A percentile compares a stretch with the other conserved stretches of the same genome.
These are phyloP conservation scores for Collybia nuda DNA, from an alignment of 768 basidiomycete species.

Conservation along the genomic window DNA sequence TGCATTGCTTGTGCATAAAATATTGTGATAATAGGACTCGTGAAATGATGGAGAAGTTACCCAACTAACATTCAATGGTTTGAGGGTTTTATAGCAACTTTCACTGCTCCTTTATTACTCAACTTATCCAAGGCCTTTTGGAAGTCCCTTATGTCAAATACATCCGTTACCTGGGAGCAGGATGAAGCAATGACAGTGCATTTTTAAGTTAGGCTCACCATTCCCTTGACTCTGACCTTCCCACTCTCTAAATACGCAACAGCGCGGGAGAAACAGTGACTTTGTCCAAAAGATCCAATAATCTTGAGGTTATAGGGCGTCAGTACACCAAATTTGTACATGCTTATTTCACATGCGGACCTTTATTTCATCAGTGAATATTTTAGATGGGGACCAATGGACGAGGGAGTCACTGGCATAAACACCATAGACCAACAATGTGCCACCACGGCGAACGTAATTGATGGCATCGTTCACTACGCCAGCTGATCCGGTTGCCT, in stretches of 20 bases:
- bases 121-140: no score
- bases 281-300: conserved; percentile 78
- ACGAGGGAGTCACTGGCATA: conserved; percentile 68
- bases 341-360: conserved; percentile 31
- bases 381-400: conserved; percentile 74
- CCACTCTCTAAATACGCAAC: conserved; percentile 76
- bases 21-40: no score
- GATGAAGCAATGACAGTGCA: no score
- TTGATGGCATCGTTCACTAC: conserved; percentile 73
- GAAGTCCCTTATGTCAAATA: no score
- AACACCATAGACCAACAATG: conserved; percentile 74
- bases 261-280: conserved; percentile 76
- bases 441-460: conserved; percentile 72
- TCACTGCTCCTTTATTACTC: no score
- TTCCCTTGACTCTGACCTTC: conserved; percentile 62
- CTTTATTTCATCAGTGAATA: conserved; percentile 73
- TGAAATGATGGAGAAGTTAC: no score
- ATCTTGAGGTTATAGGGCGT: conserved; percentile 37
- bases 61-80: no score
- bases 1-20: no score
- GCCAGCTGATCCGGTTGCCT: conserved; percentile 73
- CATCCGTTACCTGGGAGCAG: no score
- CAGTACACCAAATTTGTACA: no score
- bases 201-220: conserved; percentile 23
- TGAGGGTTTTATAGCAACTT: no score